Evolutionary conservation across 495 filamentous ascomycete species (phyloP), one percentile per base, ranked within the genome.

Genomic region (Niebla homalea): DNA sequence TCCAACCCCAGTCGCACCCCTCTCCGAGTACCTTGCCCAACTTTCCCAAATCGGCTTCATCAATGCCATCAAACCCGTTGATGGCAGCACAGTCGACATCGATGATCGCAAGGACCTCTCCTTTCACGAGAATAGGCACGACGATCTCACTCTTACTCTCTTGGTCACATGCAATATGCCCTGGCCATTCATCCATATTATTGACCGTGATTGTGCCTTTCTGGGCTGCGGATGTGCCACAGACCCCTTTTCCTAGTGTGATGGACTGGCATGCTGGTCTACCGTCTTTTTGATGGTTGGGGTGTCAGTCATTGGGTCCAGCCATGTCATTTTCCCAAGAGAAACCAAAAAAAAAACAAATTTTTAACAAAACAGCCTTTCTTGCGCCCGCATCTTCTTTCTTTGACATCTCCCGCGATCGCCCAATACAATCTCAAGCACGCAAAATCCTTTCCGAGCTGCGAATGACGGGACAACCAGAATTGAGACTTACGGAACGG

Each of bases 111-210:
- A 92, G 83, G n/a, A 87, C 73, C 77, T 82, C 76, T 5, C 61
- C 60, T 18, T 21, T 12, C 2, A 72, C 67, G 20, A 85, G 50
- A 57, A 96, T 79, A 12, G 89, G 89, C 26, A 94, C 87, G 4
- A 94, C 89, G 63, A 96, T 87, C 72, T 96, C 89, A 65, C 87
- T 93, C 62, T 72, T 78, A 51, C 79, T 87, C 51, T 77, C 83
- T 10, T 74, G 76, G 66, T 95, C 89, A 60, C 89, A 95, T 5
- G 89, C 87, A 62, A 96, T 94, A 67, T 96, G 89, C 4, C 85
- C 89, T 3, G 86, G 83, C 61, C 94, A 94, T 38, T 66, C 52
- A 20, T 79, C 66, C 11, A 95, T 86, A 64, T 96, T 83, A 6
- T 70, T 66, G 5, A 95, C 84, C 3, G 94, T 58, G 46, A 89